Base-by-base conservation (phyloP, 176 grass and related monocot species). In the Musa schizocarpa region DNA sequence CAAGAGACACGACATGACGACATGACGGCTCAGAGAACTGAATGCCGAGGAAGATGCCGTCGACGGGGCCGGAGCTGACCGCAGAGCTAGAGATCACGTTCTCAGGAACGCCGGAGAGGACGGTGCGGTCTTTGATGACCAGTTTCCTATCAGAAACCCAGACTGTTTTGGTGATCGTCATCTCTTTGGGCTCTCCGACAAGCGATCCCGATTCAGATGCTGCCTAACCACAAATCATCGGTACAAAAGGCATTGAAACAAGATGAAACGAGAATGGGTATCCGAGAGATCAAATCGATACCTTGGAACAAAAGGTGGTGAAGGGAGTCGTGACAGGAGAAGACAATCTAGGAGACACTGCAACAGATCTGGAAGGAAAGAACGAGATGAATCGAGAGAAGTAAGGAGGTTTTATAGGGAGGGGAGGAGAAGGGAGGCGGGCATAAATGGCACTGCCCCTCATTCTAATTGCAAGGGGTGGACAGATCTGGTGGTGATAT, bases 41-140 rank as follows among this genome's bases (percentile, higher is more conserved):
- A 14, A 88, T 88, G 48, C 90, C 94, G 78, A 98, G 16, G 77
- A 93, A 98, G 72, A 98, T 50, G 68, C 94, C 94, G 8, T 98
- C 88, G 11, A 98, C 80, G 0, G 86, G 63, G 11, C 86, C 90
- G 50, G 63, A 67, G 53, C 77, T 82, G 9, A 83, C 82, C 0
- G 94, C 90, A 2, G 90, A 84, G n/a, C 83, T 85, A 50, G 86
- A 73, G 22, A 77, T 54, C 20, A 89, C 88, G 9, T 84, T 73
- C 57, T 86, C 82, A 8, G 90, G 86, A 14, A 98, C 86, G 9
- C 80, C 76, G 74, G 90, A 78, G 48, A 98, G 88, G 26, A 98
- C 75, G 48, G 86, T 76, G 22, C 82, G 84, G 16, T 88, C 82
- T 25, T 54, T 19, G 4, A 98, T 68, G 19, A 83, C 53, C 43